Conservation (phyloP, 1,284 basidiomycete species). For the Rhodotorula sp. region DNA sequence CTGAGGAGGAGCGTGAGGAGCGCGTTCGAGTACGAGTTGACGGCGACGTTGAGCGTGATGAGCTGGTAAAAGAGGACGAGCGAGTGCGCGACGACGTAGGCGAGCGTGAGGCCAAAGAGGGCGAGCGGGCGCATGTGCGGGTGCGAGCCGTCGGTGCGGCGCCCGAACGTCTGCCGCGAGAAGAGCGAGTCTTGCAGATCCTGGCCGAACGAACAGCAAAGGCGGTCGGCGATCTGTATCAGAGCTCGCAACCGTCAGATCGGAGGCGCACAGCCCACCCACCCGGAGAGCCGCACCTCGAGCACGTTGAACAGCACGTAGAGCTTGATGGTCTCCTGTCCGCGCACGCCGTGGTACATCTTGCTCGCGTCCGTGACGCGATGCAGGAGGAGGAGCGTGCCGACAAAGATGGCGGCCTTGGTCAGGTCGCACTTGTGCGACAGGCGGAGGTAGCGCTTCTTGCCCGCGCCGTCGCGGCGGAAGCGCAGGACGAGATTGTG, state of each 20-base stretch:
- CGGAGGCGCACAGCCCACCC: no score
- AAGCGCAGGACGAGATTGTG: constrained; percentile 7
- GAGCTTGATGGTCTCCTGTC: constrained; percentile 96
- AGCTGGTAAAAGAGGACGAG: constrained; percentile 97
- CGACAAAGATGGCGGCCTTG: constrained; percentile 71
- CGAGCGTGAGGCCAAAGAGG: constrained; percentile 78
- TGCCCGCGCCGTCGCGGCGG: neutral
- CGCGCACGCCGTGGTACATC: constrained; percentile 98
- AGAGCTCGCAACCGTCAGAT: neutral
- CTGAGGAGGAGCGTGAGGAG: constrained; percentile 91
- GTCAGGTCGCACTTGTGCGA: constrained; percentile 91
- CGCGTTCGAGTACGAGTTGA: constrained; percentile 97
- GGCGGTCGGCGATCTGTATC: constrained; percentile 82
- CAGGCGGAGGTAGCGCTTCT: constrained; percentile 60
- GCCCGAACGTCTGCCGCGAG: constrained; percentile 82
- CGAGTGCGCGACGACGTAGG: constrained; percentile 85
- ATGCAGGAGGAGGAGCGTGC: constrained; percentile 73
- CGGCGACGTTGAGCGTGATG: constrained; percentile 92
- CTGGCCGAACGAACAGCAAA: constrained; percentile 96
- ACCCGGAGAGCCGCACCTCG: constrained; percentile 62
- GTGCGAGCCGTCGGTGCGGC: constrained; percentile 53
- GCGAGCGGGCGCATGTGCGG: constrained; percentile 69
- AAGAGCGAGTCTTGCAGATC: constrained; percentile 96
- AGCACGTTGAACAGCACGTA: constrained; percentile 99
- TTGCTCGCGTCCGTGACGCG: constrained; percentile 93